Percentiles rank a stretch among this genome's conserved stretches.
Evolutionary conservation across 352 stramenopile species (phyloP).

Genomic region (Pythium oligandrum): DNA sequence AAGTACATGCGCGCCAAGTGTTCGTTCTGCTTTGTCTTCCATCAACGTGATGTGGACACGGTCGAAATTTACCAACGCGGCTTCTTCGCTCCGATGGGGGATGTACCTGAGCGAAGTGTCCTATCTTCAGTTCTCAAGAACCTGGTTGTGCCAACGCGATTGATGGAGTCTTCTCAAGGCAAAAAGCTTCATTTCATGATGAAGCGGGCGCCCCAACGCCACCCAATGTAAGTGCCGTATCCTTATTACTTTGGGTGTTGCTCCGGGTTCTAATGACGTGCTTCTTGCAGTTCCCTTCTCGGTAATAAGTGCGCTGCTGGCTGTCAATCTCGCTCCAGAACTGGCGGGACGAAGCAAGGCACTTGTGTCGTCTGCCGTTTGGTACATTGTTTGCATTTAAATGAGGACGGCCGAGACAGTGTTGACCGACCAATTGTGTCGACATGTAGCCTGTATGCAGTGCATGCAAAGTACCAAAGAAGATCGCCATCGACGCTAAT

Average conservation of each 20-base stretch:
- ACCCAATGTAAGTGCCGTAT: no score
- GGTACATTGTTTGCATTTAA: no score
- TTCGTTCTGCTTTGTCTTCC: conserved; percentile 4
- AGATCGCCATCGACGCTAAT: neutral
- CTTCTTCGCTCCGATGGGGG: conserved; percentile 5
- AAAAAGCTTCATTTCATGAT: conserved; percentile 7
- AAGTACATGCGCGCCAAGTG: conserved; percentile 1
- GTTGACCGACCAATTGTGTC: neutral
- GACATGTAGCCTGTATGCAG: conserved; percentile 2
- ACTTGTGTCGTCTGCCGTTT: no score
- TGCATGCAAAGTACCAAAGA: neutral
- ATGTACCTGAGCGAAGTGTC: conserved; percentile 1
- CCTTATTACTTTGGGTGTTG: no score
- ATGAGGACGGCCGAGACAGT: no score
- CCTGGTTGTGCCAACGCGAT: neutral
- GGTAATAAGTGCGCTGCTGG: no score
- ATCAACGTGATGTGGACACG: neutral
- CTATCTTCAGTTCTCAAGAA: neutral
- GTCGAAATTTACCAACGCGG: conserved; percentile 5
- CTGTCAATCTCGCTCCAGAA: no score
- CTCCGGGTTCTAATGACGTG: no score
- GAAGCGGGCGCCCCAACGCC: neutral
- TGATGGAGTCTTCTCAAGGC: neutral
- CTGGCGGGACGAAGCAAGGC: no score
- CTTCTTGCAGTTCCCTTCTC: no score